Percentiles rank a stretch among this genome's conserved stretches.
phyloP scores from a whole-genome alignment of 106 monocot species.

The Cymbidium sinense region DNA sequence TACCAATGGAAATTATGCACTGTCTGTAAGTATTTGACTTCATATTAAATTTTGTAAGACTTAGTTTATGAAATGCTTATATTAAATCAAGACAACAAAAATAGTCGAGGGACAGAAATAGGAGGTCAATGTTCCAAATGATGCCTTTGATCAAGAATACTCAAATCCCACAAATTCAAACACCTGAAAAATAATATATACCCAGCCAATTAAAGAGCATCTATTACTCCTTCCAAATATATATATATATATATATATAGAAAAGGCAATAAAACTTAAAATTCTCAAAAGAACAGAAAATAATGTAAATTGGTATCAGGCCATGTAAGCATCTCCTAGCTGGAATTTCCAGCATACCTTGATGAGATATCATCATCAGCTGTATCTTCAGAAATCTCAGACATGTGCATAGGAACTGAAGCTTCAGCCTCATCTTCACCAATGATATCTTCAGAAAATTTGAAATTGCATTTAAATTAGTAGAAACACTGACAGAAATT shows the following conservation, averaged over 20 bases:
- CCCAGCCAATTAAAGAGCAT: neutral
- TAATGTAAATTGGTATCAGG: neutral
- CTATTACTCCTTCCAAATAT: neutral
- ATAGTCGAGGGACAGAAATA: neutral
- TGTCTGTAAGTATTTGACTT: neutral
- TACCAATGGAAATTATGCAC: neutral
- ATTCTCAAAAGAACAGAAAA: neutral
- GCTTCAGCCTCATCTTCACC: slow-evolving; percentile 76
- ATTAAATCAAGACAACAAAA: neutral
- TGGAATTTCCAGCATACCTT: slow-evolving; percentile 37
- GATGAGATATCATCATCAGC: slow-evolving; percentile 82
- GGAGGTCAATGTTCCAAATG: neutral
- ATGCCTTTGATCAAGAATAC: neutral
- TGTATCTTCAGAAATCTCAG: slow-evolving; percentile 70
- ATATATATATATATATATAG: neutral
- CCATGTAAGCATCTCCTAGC: neutral
- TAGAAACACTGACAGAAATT: neutral
- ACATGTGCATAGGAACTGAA: slow-evolving; percentile 51
- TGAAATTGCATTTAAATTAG: slow-evolving; percentile 2
- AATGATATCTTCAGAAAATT: slow-evolving; percentile 29
- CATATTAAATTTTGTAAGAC: neutral
- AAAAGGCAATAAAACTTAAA: neutral
- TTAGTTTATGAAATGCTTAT: neutral
- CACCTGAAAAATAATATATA: neutral
- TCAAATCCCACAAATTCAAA: too few species aligned